These are phyloP conservation scores for Gnetum montanum DNA, from an alignment of 75 land plant species.

Conservation along the genomic window DNA sequence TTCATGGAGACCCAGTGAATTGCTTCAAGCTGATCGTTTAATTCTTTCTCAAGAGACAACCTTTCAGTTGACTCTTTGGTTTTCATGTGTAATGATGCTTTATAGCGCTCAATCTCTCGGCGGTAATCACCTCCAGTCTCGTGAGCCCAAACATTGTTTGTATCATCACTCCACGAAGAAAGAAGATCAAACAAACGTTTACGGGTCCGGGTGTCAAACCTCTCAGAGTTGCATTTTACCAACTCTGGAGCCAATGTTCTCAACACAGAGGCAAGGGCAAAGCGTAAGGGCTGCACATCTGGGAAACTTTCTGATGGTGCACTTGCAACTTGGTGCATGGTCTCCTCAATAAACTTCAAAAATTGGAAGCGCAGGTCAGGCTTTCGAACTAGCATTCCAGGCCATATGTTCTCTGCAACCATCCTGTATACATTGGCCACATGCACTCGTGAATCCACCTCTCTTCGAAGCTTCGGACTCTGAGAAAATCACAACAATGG, in stretches of 20 bases:
- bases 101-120: conserved; percentile 87
- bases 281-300: conserved; percentile 84
- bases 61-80: conserved; percentile 89
- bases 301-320: conserved; percentile 70
- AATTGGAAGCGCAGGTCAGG: conserved; percentile 67
- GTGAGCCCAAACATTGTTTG: conserved; percentile 55
- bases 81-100: conserved; percentile 56
- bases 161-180: conserved; percentile 88
- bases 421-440: conserved; percentile 88
- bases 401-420: conserved; percentile 96
- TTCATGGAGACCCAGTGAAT: conserved; percentile 97
- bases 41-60: conserved; percentile 85
- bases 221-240: conserved; percentile 79
- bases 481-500: conserved; percentile 17
- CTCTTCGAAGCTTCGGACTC: conserved; percentile 88
- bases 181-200: conserved; percentile 90
- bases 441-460: conserved; percentile 86
- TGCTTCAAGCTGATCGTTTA: conserved; percentile 88
- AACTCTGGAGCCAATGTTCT: conserved; percentile 84
- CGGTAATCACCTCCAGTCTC: conserved; percentile 80
- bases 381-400: conserved; percentile 74
- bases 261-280: conserved; percentile 81
- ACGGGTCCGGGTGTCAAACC: conserved; percentile 68
- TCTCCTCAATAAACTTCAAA: conserved; percentile 84
- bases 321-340: conserved; percentile 43